Evolutionary conservation across 2,329 filamentous ascomycete species (phyloP), one percentile per base, ranked within the genome.

Genomic region (Bisporella sp.): DNA sequence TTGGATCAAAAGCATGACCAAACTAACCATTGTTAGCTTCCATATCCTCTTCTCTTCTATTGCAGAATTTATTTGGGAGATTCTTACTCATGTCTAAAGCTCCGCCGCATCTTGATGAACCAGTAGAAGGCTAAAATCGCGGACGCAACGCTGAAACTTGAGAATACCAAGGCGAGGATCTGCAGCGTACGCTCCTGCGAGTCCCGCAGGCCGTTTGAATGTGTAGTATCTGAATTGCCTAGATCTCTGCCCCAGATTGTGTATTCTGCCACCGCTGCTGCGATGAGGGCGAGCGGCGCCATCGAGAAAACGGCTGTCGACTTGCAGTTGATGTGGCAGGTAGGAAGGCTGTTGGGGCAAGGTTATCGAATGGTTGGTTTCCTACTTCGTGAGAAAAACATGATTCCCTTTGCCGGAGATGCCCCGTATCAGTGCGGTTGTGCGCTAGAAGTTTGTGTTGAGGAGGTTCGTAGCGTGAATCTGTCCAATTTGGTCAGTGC

Each of bases 1-100:
- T 54, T 82, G 75, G 44, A 92, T 82, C 11, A 91, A 71, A 39
- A 89, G 68, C 74, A 91, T 81, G 51, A 92, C 84, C 49, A 92
- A 74, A 55, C 85, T 88, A 54, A 8, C 11, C 12, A 31, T 41
- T 4, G 49, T 62, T 55, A 59, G 57, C 29, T 41, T 13, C 31
- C 33, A 29, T 51, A 41, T 9, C 13, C 40, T 30, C 7, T 32
- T 39, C 32, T n/a, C 29, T 31, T 40, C n/a, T 46, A 50, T 30
- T 40, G 33, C 29, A n/a, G 33, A 37, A 21, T 3, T 2, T 21
- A 21, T 21, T 21, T 21, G 21, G 21, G 21, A 21, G 21, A 21
- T 21, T 21, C 78, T 69, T 69, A 84, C 82, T 84, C 81, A 64
- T 90, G 85, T 43, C 87, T 79, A 65, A 90, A 91, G 55, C 77